Conservation (phyloP, 495 filamentous ascomycete genomes). For the Penicillium desertorum region DNA sequence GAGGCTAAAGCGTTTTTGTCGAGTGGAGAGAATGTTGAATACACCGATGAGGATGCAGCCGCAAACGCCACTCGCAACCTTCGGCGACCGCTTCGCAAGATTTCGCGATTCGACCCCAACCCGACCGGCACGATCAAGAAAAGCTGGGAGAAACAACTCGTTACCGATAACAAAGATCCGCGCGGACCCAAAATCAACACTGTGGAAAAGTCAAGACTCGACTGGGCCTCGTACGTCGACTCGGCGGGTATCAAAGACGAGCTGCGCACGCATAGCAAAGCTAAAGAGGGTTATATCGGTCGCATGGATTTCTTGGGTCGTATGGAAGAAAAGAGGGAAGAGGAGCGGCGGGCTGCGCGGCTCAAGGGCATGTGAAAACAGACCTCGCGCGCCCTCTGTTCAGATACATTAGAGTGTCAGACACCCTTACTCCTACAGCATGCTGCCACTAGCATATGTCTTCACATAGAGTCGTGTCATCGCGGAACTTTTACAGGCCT, state of each 20-base stretch:
- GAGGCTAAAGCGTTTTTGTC: conserved; percentile 78
- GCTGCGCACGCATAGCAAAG: conserved; percentile 77
- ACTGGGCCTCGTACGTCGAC: conserved; percentile 95
- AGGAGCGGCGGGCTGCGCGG: conserved; percentile 65
- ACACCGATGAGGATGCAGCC: conserved; percentile 32
- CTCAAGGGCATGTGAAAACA: conserved; percentile 51
- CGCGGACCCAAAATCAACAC: conserved; percentile 87
- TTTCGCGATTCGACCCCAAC: conserved; percentile 80
- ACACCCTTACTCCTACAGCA: neutral
- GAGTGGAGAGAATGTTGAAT: conserved; percentile 46
- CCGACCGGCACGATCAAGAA: conserved; percentile 50
- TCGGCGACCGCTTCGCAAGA: conserved; percentile 67
- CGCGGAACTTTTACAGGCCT: neutral
- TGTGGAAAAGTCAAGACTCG: conserved; percentile 89
- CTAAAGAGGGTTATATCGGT: conserved; percentile 76
- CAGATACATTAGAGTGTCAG: neutral
- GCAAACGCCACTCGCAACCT: conserved; percentile 32
- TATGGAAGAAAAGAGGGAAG: conserved; percentile 74
- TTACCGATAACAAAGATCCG: conserved; percentile 36
- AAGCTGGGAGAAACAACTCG: conserved; percentile 47
- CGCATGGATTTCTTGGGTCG: conserved; percentile 87
- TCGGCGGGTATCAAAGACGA: conserved; percentile 90
- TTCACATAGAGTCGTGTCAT: neutral
- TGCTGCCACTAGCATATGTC: neutral
- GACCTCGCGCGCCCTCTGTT: conserved; percentile 5